phyloP scores from a whole-genome alignment of 495 filamentous ascomycete species.

The Sordaria brevicollis region DNA sequence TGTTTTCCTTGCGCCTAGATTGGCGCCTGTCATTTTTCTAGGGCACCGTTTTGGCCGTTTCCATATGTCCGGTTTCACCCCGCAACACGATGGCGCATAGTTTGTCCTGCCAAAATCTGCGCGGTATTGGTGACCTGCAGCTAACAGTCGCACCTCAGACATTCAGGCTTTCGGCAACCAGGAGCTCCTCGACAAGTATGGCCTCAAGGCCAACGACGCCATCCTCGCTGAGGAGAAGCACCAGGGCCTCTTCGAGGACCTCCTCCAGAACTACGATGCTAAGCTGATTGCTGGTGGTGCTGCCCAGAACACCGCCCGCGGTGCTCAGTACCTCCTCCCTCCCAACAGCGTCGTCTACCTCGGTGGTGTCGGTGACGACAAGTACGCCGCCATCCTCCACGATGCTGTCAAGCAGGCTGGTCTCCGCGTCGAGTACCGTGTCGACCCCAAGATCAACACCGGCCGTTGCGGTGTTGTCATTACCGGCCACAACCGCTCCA shows the following conservation, averaged over 20 bases:
- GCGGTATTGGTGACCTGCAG: not conserved
- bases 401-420: conserved; percentile 70
- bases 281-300: conserved; percentile 95
- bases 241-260: conserved; percentile 79
- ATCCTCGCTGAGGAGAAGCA: conserved; percentile 94
- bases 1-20: conserved; percentile 4
- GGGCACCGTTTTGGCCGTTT: not conserved
- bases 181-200: conserved; percentile 81
- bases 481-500: conserved; percentile 82
- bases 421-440: conserved; percentile 84
- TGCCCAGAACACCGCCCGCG: conserved; percentile 95
- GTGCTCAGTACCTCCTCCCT: conserved; percentile 91
- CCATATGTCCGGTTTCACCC: not conserved
- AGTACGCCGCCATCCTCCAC: conserved; percentile 76
- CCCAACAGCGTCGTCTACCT: conserved; percentile 82
- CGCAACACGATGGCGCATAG: not conserved
- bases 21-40: not conserved
- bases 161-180: conserved; percentile 82
- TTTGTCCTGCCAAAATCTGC: not conserved
- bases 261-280: conserved; percentile 73
- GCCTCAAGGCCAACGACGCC: conserved; percentile 88
- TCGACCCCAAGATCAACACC: conserved; percentile 70
- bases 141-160: conserved; percentile 39
- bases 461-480: conserved; percentile 95
- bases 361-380: conserved; percentile 85